Evolutionary conservation across 2,329 filamentous ascomycete genomes (phyloP).

Genomic region (Aquanectria penicillioides): DNA sequence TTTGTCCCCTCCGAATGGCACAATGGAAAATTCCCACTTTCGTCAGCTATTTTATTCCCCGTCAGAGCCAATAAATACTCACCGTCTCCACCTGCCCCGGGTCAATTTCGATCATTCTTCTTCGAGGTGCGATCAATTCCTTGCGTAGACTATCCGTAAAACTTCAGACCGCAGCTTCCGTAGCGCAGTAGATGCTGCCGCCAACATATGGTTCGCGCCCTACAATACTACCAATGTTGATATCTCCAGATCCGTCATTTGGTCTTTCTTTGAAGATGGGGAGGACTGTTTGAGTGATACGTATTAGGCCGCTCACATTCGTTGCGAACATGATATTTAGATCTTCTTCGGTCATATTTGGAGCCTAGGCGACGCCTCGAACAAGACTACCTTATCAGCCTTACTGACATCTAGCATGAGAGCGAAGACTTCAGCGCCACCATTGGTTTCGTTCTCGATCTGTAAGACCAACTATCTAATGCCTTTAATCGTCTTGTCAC

Average conservation of each 20-base stretch:
- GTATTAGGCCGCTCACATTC: background rate
- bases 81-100: conserved; percentile 89
- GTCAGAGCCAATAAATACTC: background rate
- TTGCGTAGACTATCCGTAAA: conserved; percentile 86
- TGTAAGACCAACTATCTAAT: no score
- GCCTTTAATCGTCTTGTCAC: no score
- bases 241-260: background rate
- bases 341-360: background rate
- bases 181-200: conserved; percentile 91
- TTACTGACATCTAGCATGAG: background rate
- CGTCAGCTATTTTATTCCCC: background rate
- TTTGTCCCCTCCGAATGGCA: conserved; percentile 88
- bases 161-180: conserved; percentile 84
- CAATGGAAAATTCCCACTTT: conserved; percentile 78
- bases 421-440: background rate
- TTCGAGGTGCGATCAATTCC: conserved; percentile 82
- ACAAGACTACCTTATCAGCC: background rate
- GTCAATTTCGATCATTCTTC: conserved; percentile 87
- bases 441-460: background rate
- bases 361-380: background rate
- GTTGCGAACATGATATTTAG: background rate
- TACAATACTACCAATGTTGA: background rate
- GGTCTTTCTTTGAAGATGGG: background rate
- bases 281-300: background rate
- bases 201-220: conserved; percentile 56